Conservation (phyloP, 805 yeast species). For the Schwanniomyces sp. region DNA sequence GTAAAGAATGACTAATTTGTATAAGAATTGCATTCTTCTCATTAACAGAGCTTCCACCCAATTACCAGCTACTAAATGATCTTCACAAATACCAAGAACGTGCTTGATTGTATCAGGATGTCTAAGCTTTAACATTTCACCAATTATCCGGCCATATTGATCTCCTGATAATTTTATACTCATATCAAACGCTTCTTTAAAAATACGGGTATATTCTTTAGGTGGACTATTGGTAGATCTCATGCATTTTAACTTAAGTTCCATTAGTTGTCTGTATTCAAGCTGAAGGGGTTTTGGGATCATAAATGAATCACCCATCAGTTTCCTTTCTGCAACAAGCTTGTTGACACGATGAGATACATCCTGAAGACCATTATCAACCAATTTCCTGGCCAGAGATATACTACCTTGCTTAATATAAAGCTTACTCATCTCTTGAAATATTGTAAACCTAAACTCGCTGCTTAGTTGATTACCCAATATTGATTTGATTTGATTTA, state of each 20-base stretch:
- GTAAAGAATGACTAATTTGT: conserved; percentile 24
- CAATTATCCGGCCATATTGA: conserved; percentile 16
- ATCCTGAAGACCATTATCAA: conserved; percentile 25
- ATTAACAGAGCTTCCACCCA: conserved; percentile 23
- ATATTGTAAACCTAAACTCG: conserved; percentile 23
- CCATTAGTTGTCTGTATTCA: conserved; percentile 15
- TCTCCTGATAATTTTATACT: conserved; percentile 16
- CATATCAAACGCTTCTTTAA: conserved; percentile 4
- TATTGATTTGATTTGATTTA: conserved; percentile 22
- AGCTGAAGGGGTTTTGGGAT: conserved; percentile 19
- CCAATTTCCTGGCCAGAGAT: conserved; percentile 19
- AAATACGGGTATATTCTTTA: conserved; percentile 10
- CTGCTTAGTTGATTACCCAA: conserved; percentile 20
- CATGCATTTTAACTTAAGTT: conserved; percentile 14
- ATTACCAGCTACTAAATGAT: conserved; percentile 29
- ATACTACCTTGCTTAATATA: conserved; percentile 23
- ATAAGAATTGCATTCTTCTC: conserved; percentile 23
- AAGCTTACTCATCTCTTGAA: conserved; percentile 27
- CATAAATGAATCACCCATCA: not conserved
- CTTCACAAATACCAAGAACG: conserved; percentile 25
- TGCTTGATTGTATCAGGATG: conserved; percentile 6
- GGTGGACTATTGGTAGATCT: conserved; percentile 2
- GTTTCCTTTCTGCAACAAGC: not conserved
- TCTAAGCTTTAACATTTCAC: conserved; percentile 4
- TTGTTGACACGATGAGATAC: conserved; percentile 12